Base-by-base conservation (phyloP, 1,284 basidiomycete genomes). In the Ustilago trichophora region DNA sequence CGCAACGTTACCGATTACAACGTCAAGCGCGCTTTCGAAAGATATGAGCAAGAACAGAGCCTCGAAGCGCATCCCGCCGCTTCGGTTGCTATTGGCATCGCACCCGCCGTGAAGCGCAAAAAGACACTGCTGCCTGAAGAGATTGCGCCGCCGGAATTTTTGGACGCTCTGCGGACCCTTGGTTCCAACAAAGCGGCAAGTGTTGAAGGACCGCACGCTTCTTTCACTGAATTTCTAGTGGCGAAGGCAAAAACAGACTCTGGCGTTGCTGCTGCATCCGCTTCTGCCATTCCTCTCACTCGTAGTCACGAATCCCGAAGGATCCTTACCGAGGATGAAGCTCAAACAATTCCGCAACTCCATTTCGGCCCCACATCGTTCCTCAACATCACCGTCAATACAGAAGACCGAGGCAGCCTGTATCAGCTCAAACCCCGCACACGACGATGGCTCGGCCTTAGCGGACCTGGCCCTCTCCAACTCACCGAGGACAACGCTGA, bases 1-100 rank as follows among this genome's bases (percentile, higher is more conserved):
- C 60, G 54, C 31, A 53, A 47, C 18, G 45, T 64, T 19, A 53
- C 49, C 16, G 60, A 64, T 45, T 64, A 64, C 53, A 64, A 64
- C 27, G 19, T 64, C 21, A 40, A 27, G 31, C 60, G 53, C 21
- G 29, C 45, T 6, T 64, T 57, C 16, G 60, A 64, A 25, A 40
- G 45, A 8, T 49, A 24, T 19, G 53, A 64, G 15, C 35, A 22
- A 19, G 21, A 19, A 1, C 42, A 40, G 15, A 32, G 27, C 10
- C 19, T 32, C 7, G 41, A 49, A 12, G 33, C 16, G 6, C 13
- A 13, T 21, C 18, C 4, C 16, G 16, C 25, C 9, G 3, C 45
- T 11, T 4, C 35, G 4, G 25, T 25, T 11, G 33, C 35, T 18
- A 13, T 29, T 6, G 9, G 29, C 3, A 24, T 32, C 22, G 16